These are phyloP conservation scores for Persicaria maculosa DNA, from an alignment of 148 eudicot genomes.

Conservation along the genomic window DNA sequence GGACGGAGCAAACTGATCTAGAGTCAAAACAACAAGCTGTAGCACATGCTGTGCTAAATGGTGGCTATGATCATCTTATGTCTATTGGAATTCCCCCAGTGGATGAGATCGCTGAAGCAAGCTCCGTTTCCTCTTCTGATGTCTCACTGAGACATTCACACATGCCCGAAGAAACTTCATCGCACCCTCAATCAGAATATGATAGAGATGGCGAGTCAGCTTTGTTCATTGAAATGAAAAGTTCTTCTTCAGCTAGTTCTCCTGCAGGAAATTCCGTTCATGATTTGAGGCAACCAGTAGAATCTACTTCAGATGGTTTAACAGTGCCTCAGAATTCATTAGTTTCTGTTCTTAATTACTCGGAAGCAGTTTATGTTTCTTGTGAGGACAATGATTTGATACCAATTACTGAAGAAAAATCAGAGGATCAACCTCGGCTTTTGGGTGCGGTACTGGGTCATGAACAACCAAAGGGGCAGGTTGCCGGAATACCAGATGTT, in stretches of 20 bases:
- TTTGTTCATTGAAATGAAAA: constrained; percentile 13
- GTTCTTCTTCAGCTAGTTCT: constrained; percentile 22
- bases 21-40: constrained; percentile 14
- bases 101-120: constrained; percentile 23
- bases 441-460: constrained; percentile 11
- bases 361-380: constrained; percentile 18
- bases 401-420: constrained; percentile 19
- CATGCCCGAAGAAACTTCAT: constrained; percentile 13
- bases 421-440: constrained; percentile 17
- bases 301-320: constrained; percentile 7
- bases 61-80: constrained; percentile 19
- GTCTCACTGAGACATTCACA: constrained; percentile 15
- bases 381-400: constrained; percentile 17
- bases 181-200: constrained; percentile 22
- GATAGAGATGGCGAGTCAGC: constrained; percentile 12
- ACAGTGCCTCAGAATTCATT: neutral
- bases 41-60: constrained; percentile 15
- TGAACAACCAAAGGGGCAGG: constrained; percentile 17
- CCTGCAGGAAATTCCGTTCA: constrained; percentile 5
- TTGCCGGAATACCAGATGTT: constrained; percentile 20
- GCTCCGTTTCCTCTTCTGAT: constrained; percentile 22
- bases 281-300: constrained; percentile 6
- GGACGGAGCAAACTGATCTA: constrained; percentile 14
- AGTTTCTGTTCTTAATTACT: neutral
- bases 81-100: constrained; percentile 20